Evolutionary conservation across 805 yeast species (phyloP), one percentile per base, ranked within the genome.

Genomic region (Brettanomyces custersianus): DNA sequence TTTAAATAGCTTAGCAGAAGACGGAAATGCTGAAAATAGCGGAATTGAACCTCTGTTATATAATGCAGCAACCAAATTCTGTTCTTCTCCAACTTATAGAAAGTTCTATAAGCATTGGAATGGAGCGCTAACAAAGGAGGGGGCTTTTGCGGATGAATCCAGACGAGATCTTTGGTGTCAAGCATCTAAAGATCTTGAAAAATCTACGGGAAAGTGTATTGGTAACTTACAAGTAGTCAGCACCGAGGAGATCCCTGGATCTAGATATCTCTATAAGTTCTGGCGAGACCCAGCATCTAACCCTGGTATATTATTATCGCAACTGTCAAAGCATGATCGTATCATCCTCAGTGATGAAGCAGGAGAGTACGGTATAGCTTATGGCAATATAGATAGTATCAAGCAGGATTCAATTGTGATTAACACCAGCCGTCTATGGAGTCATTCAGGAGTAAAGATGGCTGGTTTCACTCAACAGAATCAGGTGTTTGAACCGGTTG

Each of bases 101-200:
- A 60, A 60, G 2, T 92, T 82, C 49, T 79, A 76, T 52, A 60
- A 64, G 26, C 72, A 78, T 37, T 90, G 96, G 94, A 84, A 84
- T 48, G 60, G 59, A 12, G 56, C 86, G 4, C 60, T 92, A 5
- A 73, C 81, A 0, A 74, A 76, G 44, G 97, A 90, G 54, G 94
- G 80, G 45, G 67, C 74, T 2, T 64, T 77, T 4, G 49, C 71
- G 31, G 63, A 63, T 11, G 62, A 67, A 24, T 52, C 70, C 31
- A 72, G 72, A 33, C 70, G 71, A 33, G 83, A 84, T 28, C 57
- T 86, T n/a, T 82, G 88, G 88, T 68, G 77, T 19, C 55, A 73
- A 40, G 58, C 80, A 2, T 60, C 76, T 2, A 51, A 54, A 1
- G 75, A 75, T 19, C 65, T 94, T 36, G 95, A 86, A 52, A 51